Evolutionary conservation across 83 land plant species (phyloP).

Genomic region (Picea engelmannii): DNA sequence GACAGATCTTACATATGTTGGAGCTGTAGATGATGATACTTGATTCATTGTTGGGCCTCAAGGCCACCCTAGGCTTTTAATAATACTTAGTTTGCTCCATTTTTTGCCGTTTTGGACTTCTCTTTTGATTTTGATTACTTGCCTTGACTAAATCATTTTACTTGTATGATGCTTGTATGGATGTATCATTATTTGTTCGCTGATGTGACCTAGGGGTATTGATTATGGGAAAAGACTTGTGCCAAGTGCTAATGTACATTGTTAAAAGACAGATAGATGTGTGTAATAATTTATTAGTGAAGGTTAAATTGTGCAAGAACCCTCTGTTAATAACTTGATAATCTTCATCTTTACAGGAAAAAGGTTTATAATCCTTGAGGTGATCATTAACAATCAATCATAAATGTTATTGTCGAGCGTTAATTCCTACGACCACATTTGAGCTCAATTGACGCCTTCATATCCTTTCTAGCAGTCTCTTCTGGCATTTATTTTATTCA

Average conservation of each 20-base stretch:
- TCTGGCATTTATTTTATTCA: background rate
- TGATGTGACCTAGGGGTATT: background rate
- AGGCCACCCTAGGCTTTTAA: constrained; percentile 11
- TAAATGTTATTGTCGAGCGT: background rate
- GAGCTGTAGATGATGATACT: constrained; percentile 87
- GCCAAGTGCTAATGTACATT: background rate
- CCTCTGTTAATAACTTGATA: no score
- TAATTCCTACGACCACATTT: background rate
- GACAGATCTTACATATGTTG: constrained; percentile 88
- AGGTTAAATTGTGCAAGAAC: no score
- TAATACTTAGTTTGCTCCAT: constrained; percentile 18
- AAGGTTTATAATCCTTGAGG: no score
- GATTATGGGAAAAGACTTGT: background rate
- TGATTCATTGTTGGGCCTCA: constrained; percentile 49
- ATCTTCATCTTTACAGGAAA: no score
- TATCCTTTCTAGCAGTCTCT: background rate
- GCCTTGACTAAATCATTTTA: constrained; percentile 8
- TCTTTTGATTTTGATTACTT: constrained; percentile 10
- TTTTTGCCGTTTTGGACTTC: constrained; percentile 10
- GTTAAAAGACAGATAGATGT: no score
- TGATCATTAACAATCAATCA: no score
- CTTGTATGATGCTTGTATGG: constrained; percentile 5
- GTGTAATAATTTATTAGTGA: no score
- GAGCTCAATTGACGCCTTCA: background rate
- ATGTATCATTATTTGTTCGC: constrained; percentile 6